Conservation (phyloP, 78 protist species). For the Dictyostelium citrinum region DNA sequence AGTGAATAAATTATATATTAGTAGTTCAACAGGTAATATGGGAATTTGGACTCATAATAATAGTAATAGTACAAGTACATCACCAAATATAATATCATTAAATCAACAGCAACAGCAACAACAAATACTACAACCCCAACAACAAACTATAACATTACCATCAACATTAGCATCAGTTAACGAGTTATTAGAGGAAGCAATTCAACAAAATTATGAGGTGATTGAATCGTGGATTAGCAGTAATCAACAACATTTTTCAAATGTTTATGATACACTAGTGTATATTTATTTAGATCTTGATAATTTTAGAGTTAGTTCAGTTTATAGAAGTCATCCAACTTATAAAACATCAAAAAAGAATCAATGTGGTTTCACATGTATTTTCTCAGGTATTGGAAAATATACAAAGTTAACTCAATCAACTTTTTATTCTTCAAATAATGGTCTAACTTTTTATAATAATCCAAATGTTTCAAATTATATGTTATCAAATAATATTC, state of each 20-base stretch:
- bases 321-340: slow-evolving; percentile 28
- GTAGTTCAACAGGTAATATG: background rate
- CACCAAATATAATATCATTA: background rate
- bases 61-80: background rate
- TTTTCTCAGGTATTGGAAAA: slow-evolving; percentile 39
- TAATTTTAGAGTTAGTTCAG: slow-evolving; percentile 6
- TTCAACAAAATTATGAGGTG: background rate
- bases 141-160: background rate
- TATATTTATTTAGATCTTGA: slow-evolving; percentile 34
- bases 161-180: background rate
- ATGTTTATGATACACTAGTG: background rate
- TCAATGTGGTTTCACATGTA: background rate
- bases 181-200: slow-evolving; percentile 1
- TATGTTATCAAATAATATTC: background rate
- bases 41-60: background rate
- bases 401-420: background rate
- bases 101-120: background rate
- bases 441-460: background rate
- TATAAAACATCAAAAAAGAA: background rate
- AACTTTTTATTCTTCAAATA: background rate
- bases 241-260: slow-evolving; percentile 55
- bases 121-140: background rate
- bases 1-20: background rate
- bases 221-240: slow-evolving; percentile 28
- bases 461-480: background rate